A percentile compares a stretch with the other conserved stretches of the same genome.
Evolutionary conservation across 2,329 filamentous ascomycete species (phyloP).

Genomic region (Colletotrichum sojae): DNA sequence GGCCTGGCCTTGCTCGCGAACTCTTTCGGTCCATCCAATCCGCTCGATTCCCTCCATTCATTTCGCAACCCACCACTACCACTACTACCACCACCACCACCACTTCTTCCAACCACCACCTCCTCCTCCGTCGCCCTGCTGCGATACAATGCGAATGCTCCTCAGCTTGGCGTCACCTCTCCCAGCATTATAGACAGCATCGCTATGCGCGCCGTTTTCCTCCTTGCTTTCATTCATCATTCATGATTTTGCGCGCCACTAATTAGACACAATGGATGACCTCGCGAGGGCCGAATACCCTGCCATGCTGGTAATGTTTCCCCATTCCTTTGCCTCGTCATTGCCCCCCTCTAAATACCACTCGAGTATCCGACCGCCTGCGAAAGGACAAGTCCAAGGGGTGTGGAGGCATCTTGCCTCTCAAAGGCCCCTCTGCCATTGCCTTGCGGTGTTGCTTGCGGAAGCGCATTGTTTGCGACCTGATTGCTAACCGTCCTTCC

Average conservation of each 20-base stretch:
- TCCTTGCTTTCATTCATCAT: slow-evolving; percentile 34
- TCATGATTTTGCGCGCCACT: slow-evolving; percentile 39
- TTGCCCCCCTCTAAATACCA: slow-evolving; percentile 13
- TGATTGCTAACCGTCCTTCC: slow-evolving; percentile 38
- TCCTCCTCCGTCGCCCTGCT: slow-evolving; percentile 24
- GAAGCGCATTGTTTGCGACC: slow-evolving; percentile 38
- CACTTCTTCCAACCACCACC: slow-evolving; percentile 16
- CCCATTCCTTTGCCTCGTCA: slow-evolving; percentile 14
- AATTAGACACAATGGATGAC: slow-evolving; percentile 73
- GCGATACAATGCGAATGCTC: slow-evolving; percentile 41
- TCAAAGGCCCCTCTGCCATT: neutral
- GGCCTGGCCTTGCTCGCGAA: slow-evolving; percentile 25
- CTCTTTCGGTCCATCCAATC: slow-evolving; percentile 30
- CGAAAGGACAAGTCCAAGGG: slow-evolving; percentile 28
- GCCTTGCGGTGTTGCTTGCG: neutral
- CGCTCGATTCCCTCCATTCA: slow-evolving; percentile 29
- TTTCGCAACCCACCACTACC: slow-evolving; percentile 22
- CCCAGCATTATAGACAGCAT: slow-evolving; percentile 41
- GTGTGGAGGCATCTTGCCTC: neutral
- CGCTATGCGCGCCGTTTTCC: slow-evolving; percentile 43
- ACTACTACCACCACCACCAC: slow-evolving; percentile 28
- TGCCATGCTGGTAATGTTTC: slow-evolving; percentile 82
- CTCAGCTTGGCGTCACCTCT: slow-evolving; percentile 36
- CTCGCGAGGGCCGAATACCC: slow-evolving; percentile 92
- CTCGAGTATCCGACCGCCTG: neutral